These are phyloP conservation scores for Tinospora cordifolia DNA, from an alignment of 164 flowering plant species.

Conservation along the genomic window DNA sequence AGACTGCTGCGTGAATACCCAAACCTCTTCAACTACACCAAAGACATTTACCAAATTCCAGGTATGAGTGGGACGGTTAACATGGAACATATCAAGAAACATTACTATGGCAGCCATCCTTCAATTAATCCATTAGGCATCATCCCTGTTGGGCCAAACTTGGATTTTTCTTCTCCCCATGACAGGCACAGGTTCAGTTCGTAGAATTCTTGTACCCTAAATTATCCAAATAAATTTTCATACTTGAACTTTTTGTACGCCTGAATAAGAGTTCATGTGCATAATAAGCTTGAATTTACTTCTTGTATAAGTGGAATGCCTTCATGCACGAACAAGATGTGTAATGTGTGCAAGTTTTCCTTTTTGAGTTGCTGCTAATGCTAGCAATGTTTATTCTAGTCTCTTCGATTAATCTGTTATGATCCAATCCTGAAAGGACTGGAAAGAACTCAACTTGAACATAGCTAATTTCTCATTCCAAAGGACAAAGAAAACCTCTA, in stretches of 20 bases:
- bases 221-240: background rate
- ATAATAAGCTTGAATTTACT: background rate
- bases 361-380: background rate
- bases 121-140: conserved; percentile 78
- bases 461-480: background rate
- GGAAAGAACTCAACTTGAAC: background rate
- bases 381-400: background rate
- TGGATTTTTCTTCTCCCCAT: conserved; percentile 63
- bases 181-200: conserved; percentile 56
- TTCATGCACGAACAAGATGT: background rate
- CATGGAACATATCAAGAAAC: conserved; percentile 83
- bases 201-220: conserved; percentile 14
- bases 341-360: background rate
- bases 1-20: conserved; percentile 74
- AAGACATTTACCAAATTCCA: conserved; percentile 75
- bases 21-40: conserved; percentile 79
- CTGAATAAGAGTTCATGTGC: background rate
- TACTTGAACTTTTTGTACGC: background rate
- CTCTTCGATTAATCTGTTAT: background rate
- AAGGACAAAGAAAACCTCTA: background rate
- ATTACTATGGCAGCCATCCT: conserved; percentile 93
- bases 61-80: conserved; percentile 75
- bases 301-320: background rate
- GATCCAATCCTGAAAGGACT: background rate
- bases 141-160: conserved; percentile 60